Conservation (phyloP, 2,329 filamentous ascomycete genomes). For the Pseudogymnoascus sp. region DNA sequence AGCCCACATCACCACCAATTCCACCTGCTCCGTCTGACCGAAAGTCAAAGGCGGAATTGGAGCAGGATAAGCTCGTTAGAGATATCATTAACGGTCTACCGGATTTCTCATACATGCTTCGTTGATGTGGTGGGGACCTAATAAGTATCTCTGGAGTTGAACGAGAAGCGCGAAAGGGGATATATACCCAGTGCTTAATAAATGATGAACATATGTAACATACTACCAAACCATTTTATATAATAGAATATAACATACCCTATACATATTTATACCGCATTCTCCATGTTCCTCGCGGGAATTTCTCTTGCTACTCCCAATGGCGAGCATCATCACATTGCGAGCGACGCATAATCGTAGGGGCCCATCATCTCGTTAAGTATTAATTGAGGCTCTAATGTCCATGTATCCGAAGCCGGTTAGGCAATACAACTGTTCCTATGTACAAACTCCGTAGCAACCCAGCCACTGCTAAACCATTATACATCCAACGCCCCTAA, state of each 20-base stretch:
- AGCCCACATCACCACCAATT: background rate
- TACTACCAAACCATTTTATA: background rate
- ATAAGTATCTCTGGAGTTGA: background rate
- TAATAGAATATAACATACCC: background rate
- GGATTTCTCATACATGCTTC: slow-evolving; percentile 30
- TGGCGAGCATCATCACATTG: too few species aligned
- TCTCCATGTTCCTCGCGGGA: background rate
- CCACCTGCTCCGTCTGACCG: slow-evolving; percentile 11
- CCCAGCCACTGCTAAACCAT: background rate
- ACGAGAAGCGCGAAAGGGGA: background rate
- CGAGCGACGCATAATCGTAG: too few species aligned
- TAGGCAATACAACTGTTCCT: background rate
- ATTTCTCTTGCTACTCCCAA: too few species aligned
- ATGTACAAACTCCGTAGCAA: background rate
- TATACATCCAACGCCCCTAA: slow-evolving; percentile 2
- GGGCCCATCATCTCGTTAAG: background rate
- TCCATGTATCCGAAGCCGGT: background rate
- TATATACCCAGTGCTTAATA: background rate
- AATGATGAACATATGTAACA: background rate
- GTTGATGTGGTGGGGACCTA: background rate
- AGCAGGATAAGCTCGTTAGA: slow-evolving; percentile 27
- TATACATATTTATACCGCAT: background rate
- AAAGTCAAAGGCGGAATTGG: slow-evolving; percentile 23
- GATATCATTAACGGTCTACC: slow-evolving; percentile 27
- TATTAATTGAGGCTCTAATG: background rate